A percentile compares a stretch with the other conserved stretches of the same genome.
Evolutionary conservation across 352 stramenopile species (phyloP).

Genomic region (Lagenidium giganteum): DNA sequence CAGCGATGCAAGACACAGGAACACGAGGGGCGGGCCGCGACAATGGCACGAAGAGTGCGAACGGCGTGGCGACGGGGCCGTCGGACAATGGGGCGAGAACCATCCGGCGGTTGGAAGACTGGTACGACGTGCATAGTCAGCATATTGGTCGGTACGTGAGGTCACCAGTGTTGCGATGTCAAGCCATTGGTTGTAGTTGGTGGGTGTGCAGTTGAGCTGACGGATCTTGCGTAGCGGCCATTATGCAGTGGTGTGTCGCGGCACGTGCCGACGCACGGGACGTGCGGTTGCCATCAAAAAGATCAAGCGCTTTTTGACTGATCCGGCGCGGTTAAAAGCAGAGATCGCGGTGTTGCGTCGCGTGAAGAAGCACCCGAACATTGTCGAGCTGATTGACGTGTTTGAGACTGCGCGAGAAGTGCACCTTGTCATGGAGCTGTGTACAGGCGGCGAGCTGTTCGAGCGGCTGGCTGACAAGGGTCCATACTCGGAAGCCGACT

Average conservation of each 20-base stretch:
- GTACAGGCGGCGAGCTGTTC: conserved; percentile 78
- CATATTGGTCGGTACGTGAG: conserved; percentile 40
- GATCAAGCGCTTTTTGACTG: conserved; percentile 77
- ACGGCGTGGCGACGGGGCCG: not conserved
- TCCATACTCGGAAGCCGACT: conserved; percentile 78
- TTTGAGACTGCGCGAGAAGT: conserved; percentile 78
- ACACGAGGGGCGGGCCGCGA: too few relatives aligned
- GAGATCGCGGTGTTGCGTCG: conserved; percentile 59
- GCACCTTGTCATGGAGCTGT: conserved; percentile 76
- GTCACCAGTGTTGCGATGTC: too few relatives aligned
- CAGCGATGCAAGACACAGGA: too few relatives aligned
- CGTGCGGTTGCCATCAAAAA: conserved; percentile 73
- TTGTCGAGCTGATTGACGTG: conserved; percentile 75
- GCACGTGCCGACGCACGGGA: conserved; percentile 40
- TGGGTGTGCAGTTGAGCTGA: too few relatives aligned
- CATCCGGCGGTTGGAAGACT: conserved; percentile 37
- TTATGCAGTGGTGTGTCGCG: conserved; percentile 62
- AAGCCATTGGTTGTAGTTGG: too few relatives aligned
- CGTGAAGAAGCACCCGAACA: conserved; percentile 65
- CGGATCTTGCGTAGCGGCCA: conserved; percentile 55
- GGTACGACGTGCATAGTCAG: conserved; percentile 49
- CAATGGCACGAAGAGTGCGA: not conserved
- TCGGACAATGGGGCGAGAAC: not conserved
- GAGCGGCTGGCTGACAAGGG: conserved; percentile 74
- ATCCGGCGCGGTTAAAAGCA: conserved; percentile 50